Evolutionary conservation across 2,329 filamentous ascomycete species (phyloP).

Genomic region (Cladophialophora immunda): DNA sequence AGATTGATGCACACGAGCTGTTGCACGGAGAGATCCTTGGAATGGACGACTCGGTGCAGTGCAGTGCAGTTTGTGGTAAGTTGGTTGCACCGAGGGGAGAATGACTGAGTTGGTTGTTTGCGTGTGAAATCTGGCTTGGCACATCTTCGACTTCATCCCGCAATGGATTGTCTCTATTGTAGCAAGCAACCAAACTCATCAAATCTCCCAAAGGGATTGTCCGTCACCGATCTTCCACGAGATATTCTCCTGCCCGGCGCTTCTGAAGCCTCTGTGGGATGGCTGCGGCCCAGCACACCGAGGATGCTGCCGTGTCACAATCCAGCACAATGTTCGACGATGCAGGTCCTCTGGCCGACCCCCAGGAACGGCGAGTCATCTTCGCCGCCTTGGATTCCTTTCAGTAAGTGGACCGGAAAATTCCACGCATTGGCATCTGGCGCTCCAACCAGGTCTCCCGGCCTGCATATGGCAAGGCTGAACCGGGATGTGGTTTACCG

Average conservation of each 20-base stretch:
- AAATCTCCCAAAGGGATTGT: background rate
- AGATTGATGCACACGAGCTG: background rate
- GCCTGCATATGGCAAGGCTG: background rate
- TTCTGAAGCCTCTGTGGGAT: background rate
- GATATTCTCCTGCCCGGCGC: background rate
- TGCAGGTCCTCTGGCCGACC: conserved; percentile 73
- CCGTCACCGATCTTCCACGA: background rate
- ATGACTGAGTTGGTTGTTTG: background rate
- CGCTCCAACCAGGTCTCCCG: background rate
- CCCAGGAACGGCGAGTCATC: conserved; percentile 81
- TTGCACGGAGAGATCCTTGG: background rate
- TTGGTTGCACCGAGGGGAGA: background rate
- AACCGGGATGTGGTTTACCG: background rate
- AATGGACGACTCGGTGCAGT: background rate
- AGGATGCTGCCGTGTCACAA: background rate
- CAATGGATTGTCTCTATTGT: background rate
- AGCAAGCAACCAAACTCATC: background rate
- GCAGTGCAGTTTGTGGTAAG: background rate
- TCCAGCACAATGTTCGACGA: conserved; percentile 47
- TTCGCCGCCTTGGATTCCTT: conserved; percentile 89
- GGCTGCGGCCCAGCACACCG: conserved; percentile 13
- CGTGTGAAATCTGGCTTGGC: background rate
- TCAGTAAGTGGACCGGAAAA: conserved; percentile 67
- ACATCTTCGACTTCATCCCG: background rate
- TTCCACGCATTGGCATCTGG: background rate